Base-by-base conservation (phyloP, 345 rosid genomes). In the Citrus reticulata region DNA sequence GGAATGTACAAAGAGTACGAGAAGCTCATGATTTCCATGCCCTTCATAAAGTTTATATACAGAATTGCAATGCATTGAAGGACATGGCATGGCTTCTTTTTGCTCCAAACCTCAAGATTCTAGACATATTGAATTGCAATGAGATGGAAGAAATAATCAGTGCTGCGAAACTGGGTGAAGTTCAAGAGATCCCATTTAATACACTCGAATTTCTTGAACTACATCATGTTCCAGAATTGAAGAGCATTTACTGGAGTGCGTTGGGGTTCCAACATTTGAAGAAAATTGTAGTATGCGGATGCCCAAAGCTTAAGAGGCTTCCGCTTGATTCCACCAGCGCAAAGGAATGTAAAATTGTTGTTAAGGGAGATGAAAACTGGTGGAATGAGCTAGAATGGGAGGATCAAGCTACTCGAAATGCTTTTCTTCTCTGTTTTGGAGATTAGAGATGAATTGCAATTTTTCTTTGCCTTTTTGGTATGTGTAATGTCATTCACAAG, bases 231-330 rank as follows among this genome's bases (percentile, higher is more conserved):
- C 68, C 68, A 30, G 17, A 63, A 14, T 63, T 65, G 40, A 65
- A 63, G 54, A 68, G 77, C 62, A 81, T 85, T 61, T 83, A 76
- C 37, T 9, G 34, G 57, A 10, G 70, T 25, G 58, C 64, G 16
- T 64, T 78, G 35, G 76, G 79, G 29, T 68, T 82, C 27, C 70
- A 68, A 29, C 40, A 40, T 63, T 63, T 78, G 11, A 46, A 60
- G 14, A 9, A 19, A 24, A 76, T 75, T 16, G 2, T 10, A 1
- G 82, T 80, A 22, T 0, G 0, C 3, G 7, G 3, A 39, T 83
- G 83, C 24, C 81, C 71, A 68, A 35, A 22, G 25, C 83, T 80
- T 14, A 75, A 25, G 79, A 80, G 66, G 71, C 85, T 85, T 57
- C 82, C 86, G 27, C 69, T 80, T 10, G 37, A 75, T 70, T 77